phyloP scores from a whole-genome alignment of 306 rosid species.

The Gastrolobium villosum region DNA sequence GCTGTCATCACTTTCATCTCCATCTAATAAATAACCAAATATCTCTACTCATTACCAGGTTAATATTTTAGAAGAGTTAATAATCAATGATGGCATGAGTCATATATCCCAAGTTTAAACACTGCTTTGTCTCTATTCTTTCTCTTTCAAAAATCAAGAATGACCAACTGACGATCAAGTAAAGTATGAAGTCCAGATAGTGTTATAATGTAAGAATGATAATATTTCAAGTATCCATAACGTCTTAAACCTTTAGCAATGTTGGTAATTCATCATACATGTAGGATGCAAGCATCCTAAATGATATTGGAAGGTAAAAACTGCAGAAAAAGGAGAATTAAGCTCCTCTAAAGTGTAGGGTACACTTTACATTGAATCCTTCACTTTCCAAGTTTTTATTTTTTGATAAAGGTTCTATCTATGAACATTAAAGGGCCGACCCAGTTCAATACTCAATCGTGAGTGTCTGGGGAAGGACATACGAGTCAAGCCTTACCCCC shows the following conservation, averaged over 20 bases:
- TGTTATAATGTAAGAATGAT: not conserved
- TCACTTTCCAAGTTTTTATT: not conserved
- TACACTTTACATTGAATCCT: not conserved
- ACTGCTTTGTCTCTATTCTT: not conserved
- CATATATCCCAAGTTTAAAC: slow-evolving; percentile 1
- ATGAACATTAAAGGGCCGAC: slow-evolving; percentile 34
- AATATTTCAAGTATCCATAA: not conserved
- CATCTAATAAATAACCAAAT: slow-evolving; percentile 15
- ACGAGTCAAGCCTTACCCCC: no score
- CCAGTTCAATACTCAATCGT: no score
- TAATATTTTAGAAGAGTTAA: slow-evolving; percentile 28
- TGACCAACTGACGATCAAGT: not conserved
- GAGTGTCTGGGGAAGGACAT: no score
- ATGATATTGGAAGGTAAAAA: slow-evolving; percentile 20
- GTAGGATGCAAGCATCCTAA: slow-evolving; percentile 22
- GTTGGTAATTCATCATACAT: slow-evolving; percentile 10
- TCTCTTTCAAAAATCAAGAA: not conserved
- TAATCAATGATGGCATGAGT: not conserved
- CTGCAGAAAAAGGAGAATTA: slow-evolving; percentile 11
- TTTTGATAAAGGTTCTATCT: not conserved
- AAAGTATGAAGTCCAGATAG: slow-evolving; percentile 25
- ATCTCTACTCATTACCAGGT: not conserved
- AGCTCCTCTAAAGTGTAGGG: not conserved
- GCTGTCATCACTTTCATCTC: not conserved
- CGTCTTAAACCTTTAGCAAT: not conserved